phyloP scores from a whole-genome alignment of 768 basidiomycete genomes.

The Kwoniella dejecticola region DNA sequence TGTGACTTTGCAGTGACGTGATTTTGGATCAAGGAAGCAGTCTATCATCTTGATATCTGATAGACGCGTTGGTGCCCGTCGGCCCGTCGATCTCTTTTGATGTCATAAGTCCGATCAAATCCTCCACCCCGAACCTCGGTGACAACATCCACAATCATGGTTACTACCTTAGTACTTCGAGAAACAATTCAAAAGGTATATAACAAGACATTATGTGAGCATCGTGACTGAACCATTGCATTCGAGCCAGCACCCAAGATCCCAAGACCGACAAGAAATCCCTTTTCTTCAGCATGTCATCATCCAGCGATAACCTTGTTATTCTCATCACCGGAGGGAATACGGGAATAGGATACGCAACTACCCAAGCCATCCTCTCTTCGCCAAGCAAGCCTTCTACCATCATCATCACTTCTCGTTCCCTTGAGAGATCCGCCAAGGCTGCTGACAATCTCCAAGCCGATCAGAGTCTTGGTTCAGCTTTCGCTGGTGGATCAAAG shows the following conservation, averaged over 20 bases:
- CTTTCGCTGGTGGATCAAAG: not conserved
- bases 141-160: no score
- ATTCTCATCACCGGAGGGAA: slow-evolving; percentile 39
- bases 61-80: no score
- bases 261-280: not conserved
- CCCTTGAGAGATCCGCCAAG: slow-evolving; percentile 7
- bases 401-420: slow-evolving; percentile 26
- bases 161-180: no score
- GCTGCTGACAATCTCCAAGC: slow-evolving; percentile 5
- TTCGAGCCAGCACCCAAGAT: no score
- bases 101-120: no score
- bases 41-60: no score
- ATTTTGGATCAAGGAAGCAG: no score
- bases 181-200: not conserved
- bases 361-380: slow-evolving; percentile 26
- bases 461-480: not conserved
- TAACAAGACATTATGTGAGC: not conserved
- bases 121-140: slow-evolving; percentile 2
- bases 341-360: slow-evolving; percentile 32
- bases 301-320: slow-evolving; percentile 16
- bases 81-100: no score
- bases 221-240: no score
- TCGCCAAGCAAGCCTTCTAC: slow-evolving; percentile 7
- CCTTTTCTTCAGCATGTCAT: not conserved
- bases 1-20: no score